phyloP scores from a whole-genome alignment of 345 rosid genomes.

The Aegle marmelos region DNA sequence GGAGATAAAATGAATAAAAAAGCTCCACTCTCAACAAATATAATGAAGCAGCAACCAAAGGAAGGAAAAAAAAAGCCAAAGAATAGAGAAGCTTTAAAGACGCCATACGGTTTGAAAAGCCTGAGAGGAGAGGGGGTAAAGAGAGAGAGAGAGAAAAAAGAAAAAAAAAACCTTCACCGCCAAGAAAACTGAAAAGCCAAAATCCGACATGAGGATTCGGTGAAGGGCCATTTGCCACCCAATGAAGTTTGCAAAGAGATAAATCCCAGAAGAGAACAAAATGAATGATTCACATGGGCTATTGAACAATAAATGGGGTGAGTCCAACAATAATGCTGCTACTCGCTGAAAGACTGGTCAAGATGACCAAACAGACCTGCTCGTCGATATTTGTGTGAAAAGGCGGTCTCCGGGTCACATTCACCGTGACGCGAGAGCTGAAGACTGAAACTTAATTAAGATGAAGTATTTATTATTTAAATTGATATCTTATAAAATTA shows the following conservation, averaged over 20 bases:
- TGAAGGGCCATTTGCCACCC: neutral
- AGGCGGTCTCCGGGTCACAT: too few species aligned
- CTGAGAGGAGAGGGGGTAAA: too few species aligned
- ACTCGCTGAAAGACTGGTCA: neutral
- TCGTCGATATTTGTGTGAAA: too few species aligned
- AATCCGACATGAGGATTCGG: neutral
- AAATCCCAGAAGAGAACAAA: neutral
- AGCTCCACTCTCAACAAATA: neutral
- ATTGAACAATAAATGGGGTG: neutral
- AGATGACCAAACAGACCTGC: neutral
- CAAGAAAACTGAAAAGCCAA: neutral
- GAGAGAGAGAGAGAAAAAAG: too few species aligned
- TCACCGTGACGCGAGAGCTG: neutral
- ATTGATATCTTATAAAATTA: too few species aligned
- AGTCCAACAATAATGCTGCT: neutral
- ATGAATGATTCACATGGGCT: too few species aligned
- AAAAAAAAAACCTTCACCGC: too few species aligned
- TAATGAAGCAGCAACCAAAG: neutral
- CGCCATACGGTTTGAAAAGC: too few species aligned
- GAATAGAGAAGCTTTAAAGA: neutral
- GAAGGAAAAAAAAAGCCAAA: neutral
- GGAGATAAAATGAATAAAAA: neutral
- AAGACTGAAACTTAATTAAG: too few species aligned
- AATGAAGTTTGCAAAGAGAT: too few species aligned
- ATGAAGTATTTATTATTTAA: too few species aligned